Evolutionary conservation across 768 basidiomycete species (phyloP).

Genomic region (Leccinum subgranulosum): DNA sequence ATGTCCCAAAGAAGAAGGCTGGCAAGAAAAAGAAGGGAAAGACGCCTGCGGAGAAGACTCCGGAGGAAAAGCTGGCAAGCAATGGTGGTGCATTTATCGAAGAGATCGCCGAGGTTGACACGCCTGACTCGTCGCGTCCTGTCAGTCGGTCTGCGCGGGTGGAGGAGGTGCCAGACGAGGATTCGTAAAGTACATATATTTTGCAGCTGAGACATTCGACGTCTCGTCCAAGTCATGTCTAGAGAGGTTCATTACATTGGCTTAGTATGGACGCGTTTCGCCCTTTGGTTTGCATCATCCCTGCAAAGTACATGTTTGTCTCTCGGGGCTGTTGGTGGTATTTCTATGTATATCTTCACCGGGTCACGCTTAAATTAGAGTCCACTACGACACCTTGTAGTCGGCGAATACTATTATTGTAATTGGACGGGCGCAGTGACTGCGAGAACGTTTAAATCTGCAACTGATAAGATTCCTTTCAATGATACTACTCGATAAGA

Average conservation of each 20-base stretch:
- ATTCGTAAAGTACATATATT: conserved; percentile 17
- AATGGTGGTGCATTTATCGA: conserved; percentile 40
- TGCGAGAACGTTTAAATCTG: background rate
- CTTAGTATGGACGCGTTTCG: background rate
- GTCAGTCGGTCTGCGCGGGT: conserved; percentile 39
- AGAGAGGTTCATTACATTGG: background rate
- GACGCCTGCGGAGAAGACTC: conserved; percentile 21
- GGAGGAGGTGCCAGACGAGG: conserved; percentile 46
- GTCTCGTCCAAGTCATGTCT: background rate
- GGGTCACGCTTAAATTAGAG: background rate
- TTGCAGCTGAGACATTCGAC: background rate
- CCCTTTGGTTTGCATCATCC: conserved; percentile 39
- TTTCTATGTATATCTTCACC: background rate
- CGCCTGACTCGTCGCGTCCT: conserved; percentile 31
- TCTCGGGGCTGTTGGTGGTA: background rate
- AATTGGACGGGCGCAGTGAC: background rate
- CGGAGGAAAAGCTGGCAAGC: conserved; percentile 39
- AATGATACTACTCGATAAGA: background rate
- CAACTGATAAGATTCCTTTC: background rate
- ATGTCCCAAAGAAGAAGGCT: conserved; percentile 70
- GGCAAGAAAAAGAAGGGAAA: conserved; percentile 64
- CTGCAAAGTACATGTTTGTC: background rate
- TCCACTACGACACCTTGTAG: too few relatives aligned
- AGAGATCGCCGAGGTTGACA: conserved; percentile 33
- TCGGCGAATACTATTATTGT: background rate